phyloP scores from a whole-genome alignment of 352 stramenopile genomes.

The Phytophthora chlamydospora region DNA sequence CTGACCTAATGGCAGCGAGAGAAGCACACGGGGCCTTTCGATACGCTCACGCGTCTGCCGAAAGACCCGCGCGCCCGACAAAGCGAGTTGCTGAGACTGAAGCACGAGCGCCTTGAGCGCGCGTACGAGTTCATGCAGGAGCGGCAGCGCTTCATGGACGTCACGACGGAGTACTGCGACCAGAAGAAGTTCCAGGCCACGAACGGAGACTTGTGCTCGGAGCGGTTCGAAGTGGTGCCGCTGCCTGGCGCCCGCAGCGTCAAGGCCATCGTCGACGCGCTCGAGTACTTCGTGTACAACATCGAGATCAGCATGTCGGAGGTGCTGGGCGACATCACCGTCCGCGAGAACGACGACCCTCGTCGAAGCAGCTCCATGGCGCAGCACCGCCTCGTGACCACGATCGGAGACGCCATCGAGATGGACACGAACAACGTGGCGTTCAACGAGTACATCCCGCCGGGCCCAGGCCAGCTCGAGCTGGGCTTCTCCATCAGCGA shows the following conservation, averaged over 20 bases:
- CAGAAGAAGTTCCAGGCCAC: constrained; percentile 46
- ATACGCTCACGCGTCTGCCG: constrained; percentile 22
- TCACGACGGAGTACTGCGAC: constrained; percentile 34
- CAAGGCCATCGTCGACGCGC: constrained; percentile 46
- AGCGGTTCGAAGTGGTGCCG: constrained; percentile 52
- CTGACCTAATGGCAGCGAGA: constrained; percentile 13
- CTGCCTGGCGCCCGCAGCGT: constrained; percentile 31
- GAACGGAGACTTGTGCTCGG: constrained; percentile 37
- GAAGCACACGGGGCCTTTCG: constrained; percentile 31
- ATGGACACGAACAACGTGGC: constrained; percentile 49
- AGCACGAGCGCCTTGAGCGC: constrained; percentile 29
- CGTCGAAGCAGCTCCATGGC: constrained; percentile 25
- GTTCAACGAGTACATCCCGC: constrained; percentile 36
- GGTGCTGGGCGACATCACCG: constrained; percentile 45
- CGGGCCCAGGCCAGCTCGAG: constrained; percentile 17
- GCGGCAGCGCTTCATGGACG: constrained; percentile 34
- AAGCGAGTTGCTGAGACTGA: constrained; percentile 26
- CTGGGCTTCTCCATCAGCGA: constrained; percentile 40
- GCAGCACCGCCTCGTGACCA: constrained; percentile 45
- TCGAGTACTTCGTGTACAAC: constrained; percentile 49
- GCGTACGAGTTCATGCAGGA: constrained; percentile 37
- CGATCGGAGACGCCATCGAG: constrained; percentile 27
- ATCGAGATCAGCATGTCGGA: constrained; percentile 59
- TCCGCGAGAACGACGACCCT: constrained; percentile 56
- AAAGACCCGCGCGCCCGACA: constrained; percentile 17